Percentiles rank a stretch among this genome's conserved stretches.
These are phyloP conservation scores for Podila epicladia DNA, from an alignment of 192 early-diverging fungal genomes.

Conservation along the genomic window DNA sequence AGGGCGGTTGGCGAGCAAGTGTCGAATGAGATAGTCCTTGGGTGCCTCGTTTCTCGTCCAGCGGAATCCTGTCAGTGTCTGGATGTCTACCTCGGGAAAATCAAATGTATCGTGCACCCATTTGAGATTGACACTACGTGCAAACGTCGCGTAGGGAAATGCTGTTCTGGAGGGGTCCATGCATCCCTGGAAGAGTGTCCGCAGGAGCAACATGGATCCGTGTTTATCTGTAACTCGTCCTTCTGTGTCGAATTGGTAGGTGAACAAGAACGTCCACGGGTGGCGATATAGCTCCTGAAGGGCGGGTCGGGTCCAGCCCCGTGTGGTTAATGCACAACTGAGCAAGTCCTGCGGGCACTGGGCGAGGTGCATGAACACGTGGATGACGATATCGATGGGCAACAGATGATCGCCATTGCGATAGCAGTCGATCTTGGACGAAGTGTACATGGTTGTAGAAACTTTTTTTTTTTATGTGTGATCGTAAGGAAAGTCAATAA, in stretches of 20 bases:
- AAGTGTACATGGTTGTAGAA: too few species aligned
- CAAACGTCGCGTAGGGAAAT: conserved; percentile 42
- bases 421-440: conserved; percentile 5
- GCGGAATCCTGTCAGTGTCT: conserved; percentile 36
- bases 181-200: conserved; percentile 45
- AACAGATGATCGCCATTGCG: conserved; percentile 15
- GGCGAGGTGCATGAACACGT: conserved; percentile 37
- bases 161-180: conserved; percentile 29
- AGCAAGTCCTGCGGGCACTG: conserved; percentile 33
- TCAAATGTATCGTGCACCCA: conserved; percentile 52
- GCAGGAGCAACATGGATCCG: conserved; percentile 42
- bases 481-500: too few species aligned
- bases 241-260: conserved; percentile 44
- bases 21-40: conserved; percentile 46
- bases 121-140: conserved; percentile 43
- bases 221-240: conserved; percentile 42
- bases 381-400: conserved; percentile 37
- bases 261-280: conserved; percentile 41
- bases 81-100: conserved; percentile 38
- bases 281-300: conserved; percentile 49
- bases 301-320: conserved; percentile 29
- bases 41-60: conserved; percentile 49
- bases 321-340: conserved; percentile 30
- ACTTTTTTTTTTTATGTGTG: too few species aligned
- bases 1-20: conserved; percentile 36